Conservation (phyloP, 2,329 filamentous ascomycete species). For the Dothideomycetes sp. region DNA sequence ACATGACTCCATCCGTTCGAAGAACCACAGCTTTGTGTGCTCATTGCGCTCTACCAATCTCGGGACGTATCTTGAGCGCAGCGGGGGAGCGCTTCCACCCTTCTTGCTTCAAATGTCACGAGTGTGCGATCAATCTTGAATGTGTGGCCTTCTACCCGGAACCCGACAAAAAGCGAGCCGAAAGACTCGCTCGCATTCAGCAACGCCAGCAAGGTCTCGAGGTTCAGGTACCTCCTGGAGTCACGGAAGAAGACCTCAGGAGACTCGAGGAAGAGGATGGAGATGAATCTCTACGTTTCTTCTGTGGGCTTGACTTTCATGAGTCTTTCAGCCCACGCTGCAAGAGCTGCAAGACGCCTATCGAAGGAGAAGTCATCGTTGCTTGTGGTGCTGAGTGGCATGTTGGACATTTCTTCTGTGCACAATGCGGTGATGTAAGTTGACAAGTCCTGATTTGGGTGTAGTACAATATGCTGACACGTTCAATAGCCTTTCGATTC, state of each 20-base stretch:
- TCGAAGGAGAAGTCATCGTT: conserved; percentile 87
- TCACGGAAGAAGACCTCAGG: conserved; percentile 44
- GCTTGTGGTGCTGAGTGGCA: conserved; percentile 96
- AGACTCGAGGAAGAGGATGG: conserved; percentile 44
- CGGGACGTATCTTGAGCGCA: conserved; percentile 81
- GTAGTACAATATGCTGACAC: conserved; percentile 15
- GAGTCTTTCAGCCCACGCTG: conserved; percentile 87
- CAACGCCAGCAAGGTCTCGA: conserved; percentile 46
- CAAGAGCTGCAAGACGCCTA: conserved; percentile 93
- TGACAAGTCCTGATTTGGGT: too few species aligned
- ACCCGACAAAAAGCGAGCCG: conserved; percentile 60
- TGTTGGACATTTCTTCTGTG: conserved; percentile 96
- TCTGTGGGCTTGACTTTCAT: conserved; percentile 97
- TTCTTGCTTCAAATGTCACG: conserved; percentile 81
- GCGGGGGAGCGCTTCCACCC: conserved; percentile 82
- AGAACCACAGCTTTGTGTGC: conserved; percentile 66
- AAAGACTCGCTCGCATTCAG: conserved; percentile 64
- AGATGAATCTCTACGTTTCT: conserved; percentile 71
- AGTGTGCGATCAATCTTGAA: conserved; percentile 80
- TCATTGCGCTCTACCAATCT: conserved; percentile 73
- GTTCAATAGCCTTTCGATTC: conserved; percentile 46
- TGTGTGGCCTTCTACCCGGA: conserved; percentile 95
- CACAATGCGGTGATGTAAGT: conserved; percentile 77
- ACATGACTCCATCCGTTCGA: conserved; percentile 38
- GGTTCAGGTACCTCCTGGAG: conserved; percentile 50